A percentile compares a stretch with the other conserved stretches of the same genome.
Conservation (phyloP, 2,329 filamentous ascomycete species). For the Stagonosporopsis rhizophila region DNA sequence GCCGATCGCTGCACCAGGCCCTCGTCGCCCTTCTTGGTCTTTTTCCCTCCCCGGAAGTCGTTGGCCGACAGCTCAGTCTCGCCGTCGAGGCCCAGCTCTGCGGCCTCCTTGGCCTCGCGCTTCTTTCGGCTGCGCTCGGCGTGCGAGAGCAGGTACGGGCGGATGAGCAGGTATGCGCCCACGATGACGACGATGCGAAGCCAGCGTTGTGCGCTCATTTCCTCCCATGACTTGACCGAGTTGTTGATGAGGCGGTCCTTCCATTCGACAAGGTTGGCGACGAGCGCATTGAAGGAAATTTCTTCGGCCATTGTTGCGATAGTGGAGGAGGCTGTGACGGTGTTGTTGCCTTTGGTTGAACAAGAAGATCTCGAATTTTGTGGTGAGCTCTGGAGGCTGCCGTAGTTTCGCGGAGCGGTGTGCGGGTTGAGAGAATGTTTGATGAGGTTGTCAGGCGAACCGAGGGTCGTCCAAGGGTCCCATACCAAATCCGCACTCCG, state of each 20-base stretch:
- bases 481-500: constrained; percentile 4
- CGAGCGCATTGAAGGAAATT: constrained; percentile 19
- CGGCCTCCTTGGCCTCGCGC: constrained; percentile 63
- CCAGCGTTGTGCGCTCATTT: constrained; percentile 56
- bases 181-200: constrained; percentile 75
- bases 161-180: constrained; percentile 72
- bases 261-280: constrained; percentile 42
- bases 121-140: constrained; percentile 69
- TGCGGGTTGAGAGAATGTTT: neutral
- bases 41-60: constrained; percentile 41
- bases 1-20: constrained; percentile 77
- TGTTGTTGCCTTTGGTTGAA: neutral
- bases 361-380: neutral
- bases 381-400: neutral
- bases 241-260: constrained; percentile 51
- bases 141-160: constrained; percentile 75
- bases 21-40: constrained; percentile 60
- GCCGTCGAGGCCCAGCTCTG: constrained; percentile 50
- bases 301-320: constrained; percentile 26
- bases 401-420: neutral
- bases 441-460: neutral
- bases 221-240: constrained; percentile 52
- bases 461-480: neutral
- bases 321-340: neutral
- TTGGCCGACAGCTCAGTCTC: constrained; percentile 39